Evolutionary conservation across 2,329 filamentous ascomycete genomes (phyloP).

Genomic region (Pseudogymnoascus sp.): DNA sequence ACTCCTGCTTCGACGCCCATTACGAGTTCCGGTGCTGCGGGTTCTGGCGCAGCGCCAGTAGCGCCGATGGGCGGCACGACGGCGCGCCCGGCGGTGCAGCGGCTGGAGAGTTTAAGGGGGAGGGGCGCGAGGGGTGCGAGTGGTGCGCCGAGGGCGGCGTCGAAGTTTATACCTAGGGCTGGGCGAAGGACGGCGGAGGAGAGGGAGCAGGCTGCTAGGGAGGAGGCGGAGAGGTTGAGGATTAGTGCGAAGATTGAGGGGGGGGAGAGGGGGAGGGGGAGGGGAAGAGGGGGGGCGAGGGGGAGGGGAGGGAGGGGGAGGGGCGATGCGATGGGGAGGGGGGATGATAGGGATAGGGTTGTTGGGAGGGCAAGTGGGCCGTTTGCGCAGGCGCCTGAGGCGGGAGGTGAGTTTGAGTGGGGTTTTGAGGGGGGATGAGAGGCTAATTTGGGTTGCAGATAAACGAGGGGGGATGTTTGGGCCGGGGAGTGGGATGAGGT

Average conservation of each 20-base stretch:
- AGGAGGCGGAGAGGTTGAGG: conserved; percentile 12
- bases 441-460: neutral
- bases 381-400: conserved; percentile 19
- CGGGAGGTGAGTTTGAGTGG: conserved; percentile 17
- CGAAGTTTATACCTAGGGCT: conserved; percentile 27
- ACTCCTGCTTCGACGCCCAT: conserved; percentile 24
- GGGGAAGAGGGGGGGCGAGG: conserved; percentile 7
- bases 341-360: conserved; percentile 4
- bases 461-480: conserved; percentile 10
- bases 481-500: conserved; percentile 9
- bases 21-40: neutral
- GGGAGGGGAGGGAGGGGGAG: conserved; percentile 12
- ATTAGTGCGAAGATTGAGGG: conserved; percentile 12
- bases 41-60: neutral
- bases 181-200: conserved; percentile 20
- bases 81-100: neutral
- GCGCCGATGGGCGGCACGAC: neutral
- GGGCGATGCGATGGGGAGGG: conserved; percentile 17
- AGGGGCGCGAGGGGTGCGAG: neutral
- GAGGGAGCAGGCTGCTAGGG: conserved; percentile 15
- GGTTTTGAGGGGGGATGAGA: neutral
- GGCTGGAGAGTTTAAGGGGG: neutral
- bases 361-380: conserved; percentile 14
- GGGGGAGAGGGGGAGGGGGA: conserved; percentile 11
- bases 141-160: conserved; percentile 12